A percentile compares a stretch with the other conserved stretches of the same genome.
phyloP scores from a whole-genome alignment of 352 stramenopile genomes.

The Pythium folliculosum region DNA sequence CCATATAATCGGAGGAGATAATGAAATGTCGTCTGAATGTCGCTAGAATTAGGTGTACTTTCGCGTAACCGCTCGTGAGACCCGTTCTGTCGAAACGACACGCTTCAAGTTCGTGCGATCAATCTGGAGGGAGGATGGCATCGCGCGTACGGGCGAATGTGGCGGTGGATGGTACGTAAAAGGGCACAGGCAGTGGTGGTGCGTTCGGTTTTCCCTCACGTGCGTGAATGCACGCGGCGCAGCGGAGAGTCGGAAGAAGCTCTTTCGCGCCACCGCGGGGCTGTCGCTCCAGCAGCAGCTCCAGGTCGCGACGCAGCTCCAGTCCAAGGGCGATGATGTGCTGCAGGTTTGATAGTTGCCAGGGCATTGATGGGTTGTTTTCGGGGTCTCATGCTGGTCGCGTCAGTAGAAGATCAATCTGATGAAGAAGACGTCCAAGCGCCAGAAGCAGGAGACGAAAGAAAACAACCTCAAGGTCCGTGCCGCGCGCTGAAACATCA shows the following conservation, averaged over 20 bases:
- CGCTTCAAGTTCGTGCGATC: background rate
- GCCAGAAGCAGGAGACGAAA: slow-evolving; percentile 57
- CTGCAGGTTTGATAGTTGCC: slow-evolving; percentile 41
- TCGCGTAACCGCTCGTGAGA: slow-evolving; percentile 14
- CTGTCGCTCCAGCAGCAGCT: slow-evolving; percentile 68
- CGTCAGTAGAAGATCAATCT: slow-evolving; percentile 53
- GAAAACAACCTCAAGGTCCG: slow-evolving; percentile 60
- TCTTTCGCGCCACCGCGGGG: slow-evolving; percentile 69
- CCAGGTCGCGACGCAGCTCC: slow-evolving; percentile 50
- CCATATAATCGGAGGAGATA: background rate
- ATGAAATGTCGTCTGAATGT: slow-evolving; percentile 29
- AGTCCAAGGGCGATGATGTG: slow-evolving; percentile 49
- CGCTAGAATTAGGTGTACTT: slow-evolving; percentile 5
- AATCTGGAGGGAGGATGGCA: slow-evolving; percentile 7
- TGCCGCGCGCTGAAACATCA: background rate
- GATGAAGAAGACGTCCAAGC: slow-evolving; percentile 66
- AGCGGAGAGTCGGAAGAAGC: slow-evolving; percentile 44
- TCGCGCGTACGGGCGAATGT: slow-evolving; percentile 5
- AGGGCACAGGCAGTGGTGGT: background rate
- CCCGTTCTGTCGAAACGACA: slow-evolving; percentile 14
- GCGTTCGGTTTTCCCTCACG: background rate
- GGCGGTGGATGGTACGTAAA: slow-evolving; percentile 12
- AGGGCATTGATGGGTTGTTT: background rate
- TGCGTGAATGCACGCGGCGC: background rate
- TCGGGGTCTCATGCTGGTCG: background rate